A percentile compares a stretch with the other conserved stretches of the same genome.
Evolutionary conservation across 805 yeast genomes (phyloP).

Genomic region (Cyberlindnera petersonii): DNA sequence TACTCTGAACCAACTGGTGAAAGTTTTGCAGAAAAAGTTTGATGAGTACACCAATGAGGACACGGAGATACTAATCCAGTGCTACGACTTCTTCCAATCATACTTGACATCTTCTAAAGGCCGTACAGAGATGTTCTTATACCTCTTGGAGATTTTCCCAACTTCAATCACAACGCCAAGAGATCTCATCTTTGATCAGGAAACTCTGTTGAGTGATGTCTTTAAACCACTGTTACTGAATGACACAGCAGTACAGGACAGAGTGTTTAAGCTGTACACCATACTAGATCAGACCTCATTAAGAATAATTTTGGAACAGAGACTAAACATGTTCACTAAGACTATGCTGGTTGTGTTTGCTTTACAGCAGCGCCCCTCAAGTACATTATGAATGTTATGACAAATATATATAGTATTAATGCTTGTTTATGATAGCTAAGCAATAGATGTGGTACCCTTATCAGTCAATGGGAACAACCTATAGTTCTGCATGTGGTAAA

Average conservation of each 20-base stretch:
- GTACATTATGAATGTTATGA: neutral
- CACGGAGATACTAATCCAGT: neutral
- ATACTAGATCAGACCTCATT: constrained; percentile 12
- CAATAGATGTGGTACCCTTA: constrained; percentile 3
- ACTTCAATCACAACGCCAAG: neutral
- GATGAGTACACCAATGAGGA: neutral
- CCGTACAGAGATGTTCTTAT: constrained; percentile 20
- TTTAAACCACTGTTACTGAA: constrained; percentile 20
- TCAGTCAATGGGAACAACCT: constrained; percentile 23
- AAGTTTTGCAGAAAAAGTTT: neutral
- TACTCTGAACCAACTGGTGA: constrained; percentile 15
- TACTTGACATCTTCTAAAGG: constrained; percentile 8
- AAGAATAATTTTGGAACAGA: constrained; percentile 16
- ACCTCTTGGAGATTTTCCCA: constrained; percentile 26
- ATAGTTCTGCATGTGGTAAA: constrained; percentile 39
- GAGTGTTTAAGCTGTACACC: constrained; percentile 11
- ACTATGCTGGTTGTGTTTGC: constrained; percentile 6
- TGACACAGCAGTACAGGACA: constrained; percentile 11
- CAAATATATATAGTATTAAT: neutral
- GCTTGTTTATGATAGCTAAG: neutral
- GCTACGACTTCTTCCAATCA: constrained; percentile 11
- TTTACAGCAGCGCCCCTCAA: too few relatives aligned
- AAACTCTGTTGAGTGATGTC: constrained; percentile 13
- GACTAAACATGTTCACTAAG: constrained; percentile 17
- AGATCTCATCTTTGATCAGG: constrained; percentile 20